A percentile compares a stretch with the other conserved stretches of the same genome.
phyloP scores from a whole-genome alignment of 2,329 filamentous ascomycete species.

The Anisogramma anomala region DNA sequence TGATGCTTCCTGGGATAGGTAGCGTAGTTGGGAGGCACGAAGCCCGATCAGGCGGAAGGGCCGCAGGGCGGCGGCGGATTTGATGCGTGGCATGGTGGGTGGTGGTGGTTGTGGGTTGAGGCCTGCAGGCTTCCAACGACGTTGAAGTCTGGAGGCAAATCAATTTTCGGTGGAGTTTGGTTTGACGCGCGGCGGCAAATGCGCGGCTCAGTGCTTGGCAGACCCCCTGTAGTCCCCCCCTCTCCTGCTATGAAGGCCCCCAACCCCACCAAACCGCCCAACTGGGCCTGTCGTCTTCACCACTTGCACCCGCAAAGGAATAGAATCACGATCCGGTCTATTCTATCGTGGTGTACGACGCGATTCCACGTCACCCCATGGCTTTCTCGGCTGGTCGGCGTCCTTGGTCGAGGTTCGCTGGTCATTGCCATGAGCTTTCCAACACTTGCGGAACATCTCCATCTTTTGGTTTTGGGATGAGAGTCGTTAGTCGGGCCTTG shows the following conservation, averaged over 20 bases:
- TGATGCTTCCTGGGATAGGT: background rate
- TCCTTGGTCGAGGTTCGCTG: slow-evolving; percentile 69
- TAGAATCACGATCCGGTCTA: too few relatives aligned
- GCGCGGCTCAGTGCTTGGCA: too few relatives aligned
- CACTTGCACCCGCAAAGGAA: too few relatives aligned
- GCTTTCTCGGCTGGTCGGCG: slow-evolving; percentile 23
- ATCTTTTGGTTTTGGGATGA: too few relatives aligned
- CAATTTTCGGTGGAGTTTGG: background rate
- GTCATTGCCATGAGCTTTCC: slow-evolving; percentile 83
- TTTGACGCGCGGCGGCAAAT: background rate
- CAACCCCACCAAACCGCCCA: too few relatives aligned
- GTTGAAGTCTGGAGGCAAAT: slow-evolving; percentile 1
- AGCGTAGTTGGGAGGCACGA: background rate
- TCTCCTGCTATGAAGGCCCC: too few relatives aligned
- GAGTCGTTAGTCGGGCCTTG: too few relatives aligned
- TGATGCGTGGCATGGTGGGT: slow-evolving; percentile 9
- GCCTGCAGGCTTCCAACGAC: background rate
- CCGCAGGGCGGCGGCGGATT: slow-evolving; percentile 9
- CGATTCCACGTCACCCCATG: too few relatives aligned
- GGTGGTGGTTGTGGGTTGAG: background rate
- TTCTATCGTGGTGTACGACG: too few relatives aligned
- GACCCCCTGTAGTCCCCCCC: too few relatives aligned
- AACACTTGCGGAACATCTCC: slow-evolving; percentile 79
- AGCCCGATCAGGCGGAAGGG: slow-evolving; percentile 6
- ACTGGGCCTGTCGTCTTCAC: too few relatives aligned